Evolutionary conservation across 2,329 filamentous ascomycete genomes (phyloP).

Genomic region (Xylaria sp.): DNA sequence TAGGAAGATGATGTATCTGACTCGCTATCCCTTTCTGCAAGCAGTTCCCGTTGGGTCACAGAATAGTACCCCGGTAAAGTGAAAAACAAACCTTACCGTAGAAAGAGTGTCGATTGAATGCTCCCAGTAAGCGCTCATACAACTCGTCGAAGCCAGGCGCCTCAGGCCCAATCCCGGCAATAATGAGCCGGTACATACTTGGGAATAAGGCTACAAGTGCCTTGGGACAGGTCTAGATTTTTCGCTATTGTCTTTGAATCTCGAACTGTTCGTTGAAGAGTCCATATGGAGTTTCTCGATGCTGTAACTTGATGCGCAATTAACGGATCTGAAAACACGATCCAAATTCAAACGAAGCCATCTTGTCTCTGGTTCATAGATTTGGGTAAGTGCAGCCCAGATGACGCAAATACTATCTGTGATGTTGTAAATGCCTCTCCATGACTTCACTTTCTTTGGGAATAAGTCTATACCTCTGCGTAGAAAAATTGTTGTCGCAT

Average conservation of each 20-base stretch:
- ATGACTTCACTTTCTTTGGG: too few relatives aligned
- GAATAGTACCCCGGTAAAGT: too few relatives aligned
- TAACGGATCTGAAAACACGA: not conserved
- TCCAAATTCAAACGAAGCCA: constrained; percentile 1
- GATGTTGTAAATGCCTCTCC: too few relatives aligned
- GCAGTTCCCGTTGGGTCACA: too few relatives aligned
- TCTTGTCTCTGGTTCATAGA: too few relatives aligned
- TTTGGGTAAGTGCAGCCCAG: too few relatives aligned
- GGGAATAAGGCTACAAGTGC: not conserved
- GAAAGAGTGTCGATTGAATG: not conserved
- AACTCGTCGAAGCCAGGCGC: not conserved
- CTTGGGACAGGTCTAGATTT: not conserved
- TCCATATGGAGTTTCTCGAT: not conserved
- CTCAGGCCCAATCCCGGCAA: not conserved
- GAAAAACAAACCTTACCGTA: not conserved
- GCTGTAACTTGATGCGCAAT: not conserved
- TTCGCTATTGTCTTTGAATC: not conserved
- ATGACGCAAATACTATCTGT: too few relatives aligned
- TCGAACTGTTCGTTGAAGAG: not conserved
- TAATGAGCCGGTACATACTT: not conserved
- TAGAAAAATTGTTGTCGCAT: not conserved
- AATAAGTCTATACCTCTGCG: too few relatives aligned
- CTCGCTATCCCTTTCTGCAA: too few relatives aligned
- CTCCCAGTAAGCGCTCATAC: not conserved
- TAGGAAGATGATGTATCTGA: too few relatives aligned